These are phyloP conservation scores for Penicillium malachiteum DNA, from an alignment of 495 filamentous ascomycete genomes.

Conservation along the genomic window DNA sequence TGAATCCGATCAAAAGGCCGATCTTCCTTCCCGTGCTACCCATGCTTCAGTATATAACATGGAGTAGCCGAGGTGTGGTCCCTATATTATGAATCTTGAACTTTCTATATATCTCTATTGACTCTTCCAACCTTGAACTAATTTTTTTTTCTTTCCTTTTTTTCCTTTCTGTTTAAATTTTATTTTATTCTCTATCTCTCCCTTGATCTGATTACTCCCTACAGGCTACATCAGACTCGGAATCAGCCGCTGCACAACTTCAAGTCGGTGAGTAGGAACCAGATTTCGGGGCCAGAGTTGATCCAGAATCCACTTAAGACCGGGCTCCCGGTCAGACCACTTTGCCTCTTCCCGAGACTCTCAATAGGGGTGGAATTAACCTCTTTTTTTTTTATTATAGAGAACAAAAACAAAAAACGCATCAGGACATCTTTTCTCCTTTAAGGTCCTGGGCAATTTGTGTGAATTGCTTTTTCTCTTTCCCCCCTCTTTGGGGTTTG, in stretches of 20 bases:
- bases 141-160: too few relatives aligned
- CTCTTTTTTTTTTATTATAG: not conserved
- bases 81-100: too few relatives aligned
- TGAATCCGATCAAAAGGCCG: too few relatives aligned
- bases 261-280: constrained; percentile 4
- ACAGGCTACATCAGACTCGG: too few relatives aligned
- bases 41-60: too few relatives aligned
- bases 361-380: constrained; percentile 7
- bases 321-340: constrained; percentile 23
- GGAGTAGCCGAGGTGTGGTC: too few relatives aligned
- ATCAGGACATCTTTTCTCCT: not conserved
- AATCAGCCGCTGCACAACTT: not conserved
- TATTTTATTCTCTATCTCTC: too few relatives aligned
- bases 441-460: not conserved
- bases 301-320: constrained; percentile 19
- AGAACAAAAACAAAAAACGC: not conserved
- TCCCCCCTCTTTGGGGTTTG: constrained; percentile 1
- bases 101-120: too few relatives aligned
- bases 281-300: constrained; percentile 8
- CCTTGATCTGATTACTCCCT: not conserved
- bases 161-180: too few relatives aligned
- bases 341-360: constrained; percentile 19
- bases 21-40: too few relatives aligned
- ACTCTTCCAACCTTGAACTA: too few relatives aligned
- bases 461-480: constrained; percentile 13